Evolutionary conservation across 108 stramenopile genomes (phyloP).

Genomic region (Cylindrotheca closterium): DNA sequence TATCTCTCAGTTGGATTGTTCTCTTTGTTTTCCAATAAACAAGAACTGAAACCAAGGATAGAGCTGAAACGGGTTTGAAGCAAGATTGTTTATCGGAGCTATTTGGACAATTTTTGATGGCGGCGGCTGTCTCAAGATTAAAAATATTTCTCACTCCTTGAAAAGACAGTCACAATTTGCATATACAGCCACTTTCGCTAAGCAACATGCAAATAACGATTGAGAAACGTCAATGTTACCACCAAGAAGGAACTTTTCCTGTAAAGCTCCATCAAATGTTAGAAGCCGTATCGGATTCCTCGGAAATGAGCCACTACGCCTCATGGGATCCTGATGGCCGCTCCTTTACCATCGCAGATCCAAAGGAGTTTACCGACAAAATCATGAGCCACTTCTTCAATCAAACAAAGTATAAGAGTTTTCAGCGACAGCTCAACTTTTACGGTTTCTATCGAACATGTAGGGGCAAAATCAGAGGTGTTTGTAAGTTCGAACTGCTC

Average conservation of each 20-base stretch:
- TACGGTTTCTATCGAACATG: constrained; percentile 3
- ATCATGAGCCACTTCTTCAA: constrained; percentile 75
- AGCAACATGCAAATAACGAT: too few relatives aligned
- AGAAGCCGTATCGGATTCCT: neutral
- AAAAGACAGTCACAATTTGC: too few relatives aligned
- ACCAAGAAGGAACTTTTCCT: constrained; percentile 9
- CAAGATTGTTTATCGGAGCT: too few relatives aligned
- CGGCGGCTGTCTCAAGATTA: too few relatives aligned
- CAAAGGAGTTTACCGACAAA: constrained; percentile 39
- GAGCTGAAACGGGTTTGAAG: too few relatives aligned
- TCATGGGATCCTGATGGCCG: constrained; percentile 57
- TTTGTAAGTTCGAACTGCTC: constrained; percentile 9
- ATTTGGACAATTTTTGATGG: too few relatives aligned
- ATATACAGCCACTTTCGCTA: too few relatives aligned
- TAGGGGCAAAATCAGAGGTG: constrained; percentile 1
- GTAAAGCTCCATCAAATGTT: constrained; percentile 19
- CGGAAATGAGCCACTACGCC: constrained; percentile 29
- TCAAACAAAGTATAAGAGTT: constrained; percentile 70
- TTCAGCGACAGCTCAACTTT: constrained; percentile 43
- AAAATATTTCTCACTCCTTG: too few relatives aligned
- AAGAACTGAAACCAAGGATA: too few relatives aligned
- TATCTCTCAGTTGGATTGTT: too few relatives aligned
- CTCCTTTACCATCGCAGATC: constrained; percentile 43
- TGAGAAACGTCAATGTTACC: too few relatives aligned
- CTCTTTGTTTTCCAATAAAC: too few relatives aligned